Evolutionary conservation across 1,284 basidiomycete species (phyloP).

Genomic region (Termitomyces sp.): DNA sequence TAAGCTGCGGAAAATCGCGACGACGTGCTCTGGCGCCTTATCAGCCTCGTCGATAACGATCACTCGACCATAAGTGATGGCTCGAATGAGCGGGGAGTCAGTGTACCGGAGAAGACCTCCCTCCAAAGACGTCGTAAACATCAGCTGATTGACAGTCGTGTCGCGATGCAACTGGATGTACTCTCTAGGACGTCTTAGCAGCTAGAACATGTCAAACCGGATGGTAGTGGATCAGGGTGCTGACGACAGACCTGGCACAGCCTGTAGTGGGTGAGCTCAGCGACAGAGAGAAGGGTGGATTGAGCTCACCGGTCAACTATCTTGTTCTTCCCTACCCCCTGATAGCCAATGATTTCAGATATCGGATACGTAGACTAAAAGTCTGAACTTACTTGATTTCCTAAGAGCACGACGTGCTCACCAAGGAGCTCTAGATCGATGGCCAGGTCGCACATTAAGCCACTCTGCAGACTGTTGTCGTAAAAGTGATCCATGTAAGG

Average conservation of each 20-base stretch:
- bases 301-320: constrained; percentile 50
- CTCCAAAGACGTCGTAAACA: constrained; percentile 60
- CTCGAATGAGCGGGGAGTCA: constrained; percentile 61
- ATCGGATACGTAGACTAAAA: neutral
- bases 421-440: constrained; percentile 54
- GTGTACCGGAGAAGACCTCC: constrained; percentile 52
- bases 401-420: constrained; percentile 58
- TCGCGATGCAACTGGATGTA: constrained; percentile 67
- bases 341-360: neutral
- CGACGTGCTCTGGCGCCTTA: constrained; percentile 67
- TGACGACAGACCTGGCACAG: constrained; percentile 42
- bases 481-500: constrained; percentile 68
- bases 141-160: constrained; percentile 63
- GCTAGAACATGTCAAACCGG: constrained; percentile 26
- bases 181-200: constrained; percentile 57
- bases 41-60: constrained; percentile 67
- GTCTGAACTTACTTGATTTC: constrained; percentile 48
- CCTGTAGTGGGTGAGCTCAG: constrained; percentile 20
- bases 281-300: neutral
- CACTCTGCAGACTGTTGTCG: constrained; percentile 62
- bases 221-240: neutral
- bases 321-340: constrained; percentile 70
- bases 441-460: constrained; percentile 58
- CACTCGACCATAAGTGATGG: constrained; percentile 51
- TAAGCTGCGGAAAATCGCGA: constrained; percentile 62